Percentiles rank a stretch among this genome's conserved stretches.
These are phyloP conservation scores for Entomortierella lignicola DNA, from an alignment of 192 early-diverging fungal species.

Conservation along the genomic window DNA sequence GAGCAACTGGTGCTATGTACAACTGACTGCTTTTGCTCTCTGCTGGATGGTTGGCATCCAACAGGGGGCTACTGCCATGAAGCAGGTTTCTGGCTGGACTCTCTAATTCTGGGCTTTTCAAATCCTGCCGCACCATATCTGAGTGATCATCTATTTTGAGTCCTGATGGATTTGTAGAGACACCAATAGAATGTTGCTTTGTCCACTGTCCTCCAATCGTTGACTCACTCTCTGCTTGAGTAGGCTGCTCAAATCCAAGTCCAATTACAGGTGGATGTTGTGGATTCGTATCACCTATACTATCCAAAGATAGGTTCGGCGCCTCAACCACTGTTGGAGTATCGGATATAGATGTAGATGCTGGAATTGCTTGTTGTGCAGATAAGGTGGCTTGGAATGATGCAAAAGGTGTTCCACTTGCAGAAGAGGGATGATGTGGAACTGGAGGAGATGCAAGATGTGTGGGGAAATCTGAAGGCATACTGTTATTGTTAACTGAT, in stretches of 20 bases:
- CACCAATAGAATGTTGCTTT: slow-evolving; percentile 15
- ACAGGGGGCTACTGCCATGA: background rate
- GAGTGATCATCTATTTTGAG: slow-evolving; percentile 28
- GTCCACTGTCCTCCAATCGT: slow-evolving; percentile 8
- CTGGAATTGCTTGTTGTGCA: background rate
- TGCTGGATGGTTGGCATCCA: background rate
- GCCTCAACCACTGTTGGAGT: slow-evolving; percentile 1
- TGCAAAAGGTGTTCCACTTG: slow-evolving; percentile 25
- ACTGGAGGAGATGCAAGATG: slow-evolving; percentile 43
- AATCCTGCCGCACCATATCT: slow-evolving; percentile 34
- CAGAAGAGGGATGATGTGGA: slow-evolving; percentile 20
- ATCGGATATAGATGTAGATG: background rate
- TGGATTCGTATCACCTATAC: background rate
- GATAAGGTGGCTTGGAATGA: slow-evolving; percentile 35
- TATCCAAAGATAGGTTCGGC: background rate
- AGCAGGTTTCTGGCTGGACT: background rate
- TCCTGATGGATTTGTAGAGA: slow-evolving; percentile 37
- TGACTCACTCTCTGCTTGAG: background rate
- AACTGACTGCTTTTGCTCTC: background rate
- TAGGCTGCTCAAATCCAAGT: slow-evolving; percentile 8
- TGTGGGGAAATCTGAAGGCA: slow-evolving; percentile 46
- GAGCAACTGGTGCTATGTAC: slow-evolving; percentile 3
- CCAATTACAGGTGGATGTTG: slow-evolving; percentile 3
- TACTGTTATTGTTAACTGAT: slow-evolving; percentile 14
- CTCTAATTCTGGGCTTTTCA: slow-evolving; percentile 33